Base-by-base conservation (phyloP, 768 basidiomycete genomes). In the Kwoniella europaea region DNA sequence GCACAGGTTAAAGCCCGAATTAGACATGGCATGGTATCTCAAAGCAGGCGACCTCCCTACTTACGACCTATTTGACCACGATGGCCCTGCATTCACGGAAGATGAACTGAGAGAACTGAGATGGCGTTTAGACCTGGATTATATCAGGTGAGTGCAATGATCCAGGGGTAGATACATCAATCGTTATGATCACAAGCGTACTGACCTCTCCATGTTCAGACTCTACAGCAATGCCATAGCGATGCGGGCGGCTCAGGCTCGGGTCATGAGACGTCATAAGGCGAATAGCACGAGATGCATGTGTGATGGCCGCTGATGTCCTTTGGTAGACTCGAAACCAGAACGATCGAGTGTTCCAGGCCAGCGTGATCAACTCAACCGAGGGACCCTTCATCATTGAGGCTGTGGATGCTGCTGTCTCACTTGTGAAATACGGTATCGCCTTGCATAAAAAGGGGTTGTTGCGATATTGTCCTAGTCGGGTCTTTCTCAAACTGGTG, bases 1-100 rank as follows among this genome's bases (percentile, higher is more conserved):
- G 22, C 59, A 61, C n/a, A 61, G 59, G 59, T 61, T 61, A 41
- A 61, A 61, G 41, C 59, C 59, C 16, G 59, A 61, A 27, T 61
- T 61, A 35, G 59, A 61, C 10, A 61, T 61, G 59, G 59, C 59
- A 27, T 61, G 59, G 59, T 16, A 61, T 22, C 10, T 61, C 13
- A 61, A 61, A 43, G 59, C 59, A 7, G 35, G 41, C 20, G 59
- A 61, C 18, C 13, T 61, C 18, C 59, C 59, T 42, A 61, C 59
- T n/a, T 61, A 61, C 41, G 20, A 61, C 20, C 42, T 61, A 12
- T 61, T 61, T n/a, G 42, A 61, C 22, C 59, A 61, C 20, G 22
- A 61, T 7, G 59, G 59, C 20, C 15, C 42, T 16, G 10, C 42
- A n/a, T 61, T 61, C 22, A 61, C 41, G 20, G 59, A 61, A 18